phyloP scores from a whole-genome alignment of 495 filamentous ascomycete species.

The Xanthoparmelia taractica region DNA sequence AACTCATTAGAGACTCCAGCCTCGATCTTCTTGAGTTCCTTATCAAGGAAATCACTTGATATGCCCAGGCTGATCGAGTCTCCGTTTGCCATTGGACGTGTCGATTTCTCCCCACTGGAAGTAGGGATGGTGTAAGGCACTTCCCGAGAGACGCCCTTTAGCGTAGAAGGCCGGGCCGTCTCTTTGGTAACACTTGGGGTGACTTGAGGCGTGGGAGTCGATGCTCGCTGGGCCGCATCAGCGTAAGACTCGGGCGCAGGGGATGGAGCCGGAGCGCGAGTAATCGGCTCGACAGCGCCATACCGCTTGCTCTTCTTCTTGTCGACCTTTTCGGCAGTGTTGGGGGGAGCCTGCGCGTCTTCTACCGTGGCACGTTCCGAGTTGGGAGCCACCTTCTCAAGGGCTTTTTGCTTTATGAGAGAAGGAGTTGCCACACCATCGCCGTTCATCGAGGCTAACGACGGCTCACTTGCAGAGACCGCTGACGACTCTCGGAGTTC shows the following conservation, averaged over 20 bases:
- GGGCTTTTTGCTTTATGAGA: slow-evolving; percentile 35
- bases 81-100: slow-evolving; percentile 18
- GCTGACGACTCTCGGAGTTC: slow-evolving; percentile 42
- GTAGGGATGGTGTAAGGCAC: slow-evolving; percentile 10
- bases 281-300: slow-evolving; percentile 33
- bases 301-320: slow-evolving; percentile 57
- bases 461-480: slow-evolving; percentile 38
- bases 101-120: slow-evolving; percentile 12
- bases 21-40: slow-evolving; percentile 50
- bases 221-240: slow-evolving; percentile 16
- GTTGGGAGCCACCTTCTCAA: slow-evolving; percentile 31
- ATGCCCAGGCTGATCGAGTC: slow-evolving; percentile 30
- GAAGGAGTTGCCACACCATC: slow-evolving; percentile 36
- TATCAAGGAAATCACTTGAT: slow-evolving; percentile 38
- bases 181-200: slow-evolving; percentile 13
- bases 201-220: slow-evolving; percentile 20
- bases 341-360: slow-evolving; percentile 29
- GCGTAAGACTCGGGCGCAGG: slow-evolving; percentile 16
- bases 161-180: background rate
- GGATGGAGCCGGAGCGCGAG: slow-evolving; percentile 26
- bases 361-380: slow-evolving; percentile 34
- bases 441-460: slow-evolving; percentile 39
- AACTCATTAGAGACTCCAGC: slow-evolving; percentile 48
- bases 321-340: slow-evolving; percentile 41
- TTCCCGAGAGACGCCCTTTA: slow-evolving; percentile 11